phyloP scores from a whole-genome alignment of 2,329 filamentous ascomycete species.

The Nothophaeocryptopus gaeumannii region DNA sequence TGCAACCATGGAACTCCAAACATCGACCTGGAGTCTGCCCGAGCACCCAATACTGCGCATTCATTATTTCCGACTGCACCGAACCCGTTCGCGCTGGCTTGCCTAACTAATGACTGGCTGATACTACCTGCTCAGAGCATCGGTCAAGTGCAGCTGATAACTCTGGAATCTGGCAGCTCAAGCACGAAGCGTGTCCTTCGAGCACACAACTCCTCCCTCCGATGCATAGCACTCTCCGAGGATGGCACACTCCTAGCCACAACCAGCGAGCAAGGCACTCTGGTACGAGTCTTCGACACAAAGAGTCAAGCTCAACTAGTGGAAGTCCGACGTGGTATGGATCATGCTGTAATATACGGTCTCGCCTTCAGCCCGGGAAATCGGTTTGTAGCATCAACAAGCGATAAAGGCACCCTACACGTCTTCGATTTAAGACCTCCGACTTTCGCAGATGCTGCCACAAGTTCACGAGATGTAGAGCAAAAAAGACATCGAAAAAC shows the following conservation, averaged over 20 bases:
- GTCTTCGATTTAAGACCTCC: conserved; percentile 78
- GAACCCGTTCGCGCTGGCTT: conserved; percentile 78
- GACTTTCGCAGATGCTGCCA: conserved; percentile 10
- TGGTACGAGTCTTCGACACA: conserved; percentile 82
- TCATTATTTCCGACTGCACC: conserved; percentile 80
- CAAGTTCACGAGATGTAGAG: conserved; percentile 1
- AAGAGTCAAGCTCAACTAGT: conserved; percentile 74
- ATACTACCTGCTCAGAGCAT: conserved; percentile 83
- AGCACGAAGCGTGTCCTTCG: conserved; percentile 80
- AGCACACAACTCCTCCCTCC: conserved; percentile 76
- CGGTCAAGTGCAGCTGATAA: conserved; percentile 86
- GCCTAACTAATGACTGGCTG: conserved; percentile 68
- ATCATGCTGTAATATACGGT: conserved; percentile 82
- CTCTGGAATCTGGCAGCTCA: conserved; percentile 66
- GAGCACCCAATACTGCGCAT: conserved; percentile 30
- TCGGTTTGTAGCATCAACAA: conserved; percentile 80
- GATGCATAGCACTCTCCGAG: conserved; percentile 73
- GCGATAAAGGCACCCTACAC: conserved; percentile 93
- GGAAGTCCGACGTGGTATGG: conserved; percentile 84
- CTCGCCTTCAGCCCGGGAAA: conserved; percentile 82
- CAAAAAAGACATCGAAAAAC: conserved; percentile 23
- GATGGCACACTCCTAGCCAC: conserved; percentile 83
- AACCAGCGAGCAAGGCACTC: conserved; percentile 86
- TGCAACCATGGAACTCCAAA: conserved; percentile 6
- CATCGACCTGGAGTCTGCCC: not conserved